Evolutionary conservation across 768 basidiomycete genomes (phyloP), one percentile per base, ranked within the genome.

Genomic region (Tephrocybe sp.): DNA sequence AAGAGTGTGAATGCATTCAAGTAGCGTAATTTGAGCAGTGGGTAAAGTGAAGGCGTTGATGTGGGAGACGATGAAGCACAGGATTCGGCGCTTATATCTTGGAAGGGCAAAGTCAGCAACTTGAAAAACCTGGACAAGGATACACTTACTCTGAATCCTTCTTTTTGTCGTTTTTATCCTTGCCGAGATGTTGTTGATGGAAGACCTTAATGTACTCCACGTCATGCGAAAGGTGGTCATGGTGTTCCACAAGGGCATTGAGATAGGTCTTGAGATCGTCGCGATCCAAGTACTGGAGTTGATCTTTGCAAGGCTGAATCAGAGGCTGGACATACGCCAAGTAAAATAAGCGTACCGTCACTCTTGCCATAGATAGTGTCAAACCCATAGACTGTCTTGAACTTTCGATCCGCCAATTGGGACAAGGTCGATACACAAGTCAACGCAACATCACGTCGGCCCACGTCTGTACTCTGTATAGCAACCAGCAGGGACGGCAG

Each of bases 61-160:
- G 64, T 98, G 95, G 1, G 94, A 94, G 5, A 90, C 70, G 0
- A 97, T 66, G 65, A 80, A 93, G 62, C 86, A 91, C 36, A 90
- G 61, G 37, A 94, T 70, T 11, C 84, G 79, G 54, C 80, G 79
- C 62, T 83, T 90, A 66, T 85, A 84, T 48, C 91, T 92, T 51
- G 24, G 21, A 12, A 50, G 10, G 25, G 3, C 17, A 15, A 45
- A 18, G 24, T 58, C 8, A 40, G 28, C 6, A 24, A 58, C 7
- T n/a, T 30, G 28, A 11, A 30, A 30, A 30, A 30, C 28, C 28
- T 30, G 5, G 28, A 30, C 11, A 28, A 3, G 37, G 25, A 17
- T 6, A 5, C n/a, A 72, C 83, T 58, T 59, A 87, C 82, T 75
- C 73, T 1, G 66, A 54, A 41, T 76, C 74, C 54, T 80, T 83